Evolutionary conservation across 352 stramenopile species (phyloP), one percentile per base, ranked within the genome.

Genomic region (Chrysophaeum taylorii): DNA sequence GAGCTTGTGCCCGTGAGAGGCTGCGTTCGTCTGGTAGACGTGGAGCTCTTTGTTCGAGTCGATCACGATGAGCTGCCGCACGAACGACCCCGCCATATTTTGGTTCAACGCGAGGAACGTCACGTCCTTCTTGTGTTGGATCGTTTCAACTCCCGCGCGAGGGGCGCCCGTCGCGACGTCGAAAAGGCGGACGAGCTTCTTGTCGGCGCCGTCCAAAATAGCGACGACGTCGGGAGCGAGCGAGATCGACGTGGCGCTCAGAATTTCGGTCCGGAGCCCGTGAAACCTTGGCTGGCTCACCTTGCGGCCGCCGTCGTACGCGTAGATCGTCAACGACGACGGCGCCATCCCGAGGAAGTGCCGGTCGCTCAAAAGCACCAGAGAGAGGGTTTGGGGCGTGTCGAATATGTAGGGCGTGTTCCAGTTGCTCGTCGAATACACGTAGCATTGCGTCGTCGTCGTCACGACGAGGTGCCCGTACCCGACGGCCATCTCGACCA

Each of bases 321-420:
- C 91, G 75, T 92, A 96, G 16, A 94, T 80, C 62, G 74, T 48
- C 48, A 82, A 38, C 42, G 38, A 62, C 63, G 41, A 84, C 64
- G 90, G 84, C 67, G 88, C 88, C 25, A 94, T 83, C 0, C 88
- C 88, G 71, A 95, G 77, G 75, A 96, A 96, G 67, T 92, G 82
- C 37, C 79, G 90, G 68, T 90, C 82, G 52, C 84, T 87, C 63
- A 93, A 86, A 18, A 94, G 78, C 48, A 96, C 87, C 16, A 96
- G 74, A 61, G 85, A 92, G 16, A 92, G 80, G 31, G 85, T 84
- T 29, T 87, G 84, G 37, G 85, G 84, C 54, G 96, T 73, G 70
- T 97, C 90, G 63, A 95, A 90, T 53, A 95, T 95, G 70, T 94
- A 87, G 0, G 90, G 89, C 23, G 89, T 96, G 73, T 93, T 94